Percentiles rank a stretch among this genome's conserved stretches.
phyloP scores from a whole-genome alignment of 2,329 filamentous ascomycete genomes.

The Alternaria hordeiaustralica region DNA sequence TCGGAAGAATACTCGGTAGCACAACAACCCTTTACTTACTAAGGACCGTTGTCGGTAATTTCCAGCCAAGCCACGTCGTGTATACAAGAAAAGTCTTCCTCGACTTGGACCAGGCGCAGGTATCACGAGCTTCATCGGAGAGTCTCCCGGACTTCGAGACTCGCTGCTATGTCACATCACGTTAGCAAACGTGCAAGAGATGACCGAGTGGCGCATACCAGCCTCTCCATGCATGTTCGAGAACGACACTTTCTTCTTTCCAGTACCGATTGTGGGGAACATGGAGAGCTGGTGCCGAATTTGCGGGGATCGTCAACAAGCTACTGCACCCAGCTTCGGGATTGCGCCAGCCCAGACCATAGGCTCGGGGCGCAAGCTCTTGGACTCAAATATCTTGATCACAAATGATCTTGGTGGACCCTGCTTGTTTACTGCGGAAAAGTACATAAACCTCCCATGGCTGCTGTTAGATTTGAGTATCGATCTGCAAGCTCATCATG shows the following conservation, averaged over 20 bases:
- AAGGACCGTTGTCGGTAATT: constrained; percentile 27
- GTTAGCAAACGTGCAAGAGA: background rate
- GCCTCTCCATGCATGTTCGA: constrained; percentile 17
- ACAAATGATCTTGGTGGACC: constrained; percentile 14
- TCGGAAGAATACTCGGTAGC: constrained; percentile 37
- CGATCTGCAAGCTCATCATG: constrained; percentile 22
- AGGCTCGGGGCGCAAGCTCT: constrained; percentile 17
- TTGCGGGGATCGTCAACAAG: constrained; percentile 29
- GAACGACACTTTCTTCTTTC: constrained; percentile 20
- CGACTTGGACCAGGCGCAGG: constrained; percentile 3
- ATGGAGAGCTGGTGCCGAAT: constrained; percentile 17
- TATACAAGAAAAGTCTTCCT: constrained; percentile 14
- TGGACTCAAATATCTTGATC: constrained; percentile 21
- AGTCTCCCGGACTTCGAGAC: constrained; percentile 11
- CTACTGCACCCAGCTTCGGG: constrained; percentile 21
- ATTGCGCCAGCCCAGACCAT: constrained; percentile 20
- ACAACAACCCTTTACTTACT: constrained; percentile 11
- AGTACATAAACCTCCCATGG: constrained; percentile 23
- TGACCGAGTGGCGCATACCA: constrained; percentile 16
- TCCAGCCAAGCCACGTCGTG: constrained; percentile 13
- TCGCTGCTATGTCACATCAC: constrained; percentile 1
- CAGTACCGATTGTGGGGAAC: constrained; percentile 21
- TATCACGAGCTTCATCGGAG: constrained; percentile 4
- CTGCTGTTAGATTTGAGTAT: constrained; percentile 8
- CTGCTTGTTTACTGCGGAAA: constrained; percentile 4